Evolutionary conservation across 257 asterid genomes (phyloP).

Genomic region (Voacanga thouarsii): DNA sequence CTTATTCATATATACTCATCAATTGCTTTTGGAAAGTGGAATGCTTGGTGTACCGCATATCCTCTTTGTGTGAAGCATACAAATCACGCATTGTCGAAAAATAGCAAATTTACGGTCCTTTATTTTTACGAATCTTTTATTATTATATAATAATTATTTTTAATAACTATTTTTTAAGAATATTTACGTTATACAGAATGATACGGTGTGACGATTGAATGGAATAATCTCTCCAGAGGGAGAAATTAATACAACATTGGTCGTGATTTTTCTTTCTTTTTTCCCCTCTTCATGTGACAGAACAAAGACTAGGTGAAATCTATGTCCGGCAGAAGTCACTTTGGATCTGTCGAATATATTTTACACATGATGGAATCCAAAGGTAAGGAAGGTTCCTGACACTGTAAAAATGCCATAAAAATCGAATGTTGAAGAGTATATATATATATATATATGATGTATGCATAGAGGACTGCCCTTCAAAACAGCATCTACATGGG

Average conservation of each 20-base stretch:
- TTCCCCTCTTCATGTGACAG: neutral
- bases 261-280: neutral
- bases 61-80: slow-evolving; percentile 1
- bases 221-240: neutral
- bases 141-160: too few species aligned
- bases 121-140: neutral
- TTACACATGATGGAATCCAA: slow-evolving; percentile 13
- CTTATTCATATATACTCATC: neutral
- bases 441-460: neutral
- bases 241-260: neutral
- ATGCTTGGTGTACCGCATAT: slow-evolving; percentile 14
- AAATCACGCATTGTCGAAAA: slow-evolving; percentile 12
- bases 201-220: neutral
- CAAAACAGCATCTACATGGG: neutral
- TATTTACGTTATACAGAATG: neutral
- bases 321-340: neutral
- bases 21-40: slow-evolving; percentile 9
- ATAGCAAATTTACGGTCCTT: neutral
- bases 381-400: neutral
- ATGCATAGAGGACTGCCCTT: neutral
- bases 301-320: neutral
- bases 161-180: too few species aligned
- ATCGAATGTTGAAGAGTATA: too few species aligned
- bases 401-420: neutral
- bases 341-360: neutral